phyloP scores from a whole-genome alignment of 768 basidiomycete species.

The Lactarius indigo region DNA sequence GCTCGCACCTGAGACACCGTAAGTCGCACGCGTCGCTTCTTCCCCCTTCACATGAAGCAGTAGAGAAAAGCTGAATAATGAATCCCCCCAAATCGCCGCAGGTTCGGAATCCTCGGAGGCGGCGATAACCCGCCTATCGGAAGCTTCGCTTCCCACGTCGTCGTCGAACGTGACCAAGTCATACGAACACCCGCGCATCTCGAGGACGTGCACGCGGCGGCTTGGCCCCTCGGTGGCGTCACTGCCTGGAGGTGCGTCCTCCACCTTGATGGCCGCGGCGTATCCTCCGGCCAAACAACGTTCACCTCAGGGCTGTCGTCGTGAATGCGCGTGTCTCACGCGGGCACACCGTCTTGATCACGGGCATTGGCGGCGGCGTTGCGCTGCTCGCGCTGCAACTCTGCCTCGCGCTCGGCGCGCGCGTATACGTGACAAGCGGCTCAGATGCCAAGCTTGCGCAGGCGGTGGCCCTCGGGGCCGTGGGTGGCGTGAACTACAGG shows the following conservation, averaged over 20 bases:
- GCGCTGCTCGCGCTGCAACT: slow-evolving; percentile 74
- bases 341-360: slow-evolving; percentile 75
- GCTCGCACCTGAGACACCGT: slow-evolving; percentile 64
- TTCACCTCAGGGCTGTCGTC: slow-evolving; percentile 49
- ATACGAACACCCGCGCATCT: slow-evolving; percentile 64
- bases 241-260: slow-evolving; percentile 76
- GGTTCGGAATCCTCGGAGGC: slow-evolving; percentile 70
- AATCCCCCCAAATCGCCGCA: slow-evolving; percentile 15
- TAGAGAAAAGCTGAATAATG: neutral
- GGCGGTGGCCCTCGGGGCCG: slow-evolving; percentile 65
- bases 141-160: slow-evolving; percentile 73
- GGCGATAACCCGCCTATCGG: slow-evolving; percentile 52
- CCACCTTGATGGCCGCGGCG: neutral
- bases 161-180: slow-evolving; percentile 67
- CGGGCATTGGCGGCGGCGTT: slow-evolving; percentile 82
- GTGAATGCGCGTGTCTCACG: slow-evolving; percentile 59
- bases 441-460: slow-evolving; percentile 63
- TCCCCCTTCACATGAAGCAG: neutral
- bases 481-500: slow-evolving; percentile 74
- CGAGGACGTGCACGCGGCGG: slow-evolving; percentile 62
- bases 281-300: slow-evolving; percentile 11
- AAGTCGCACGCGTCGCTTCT: slow-evolving; percentile 18
- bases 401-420: slow-evolving; percentile 68
- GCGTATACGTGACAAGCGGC: slow-evolving; percentile 81
- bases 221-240: slow-evolving; percentile 73